phyloP scores from a whole-genome alignment of 345 rosid species.

The Citrus maxima region DNA sequence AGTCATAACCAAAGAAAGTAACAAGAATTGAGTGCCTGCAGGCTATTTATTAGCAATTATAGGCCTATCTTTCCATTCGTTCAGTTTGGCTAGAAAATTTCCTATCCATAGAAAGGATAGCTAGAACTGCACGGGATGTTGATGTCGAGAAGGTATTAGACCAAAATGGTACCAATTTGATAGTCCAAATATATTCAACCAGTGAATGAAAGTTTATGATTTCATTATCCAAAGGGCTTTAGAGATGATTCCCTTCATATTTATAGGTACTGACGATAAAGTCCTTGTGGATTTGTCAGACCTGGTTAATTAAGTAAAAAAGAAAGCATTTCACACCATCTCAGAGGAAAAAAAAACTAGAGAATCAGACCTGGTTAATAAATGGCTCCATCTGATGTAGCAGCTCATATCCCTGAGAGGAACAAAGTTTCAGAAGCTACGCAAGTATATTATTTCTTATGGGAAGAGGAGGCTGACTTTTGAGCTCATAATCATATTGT shows the following conservation, averaged over 20 bases:
- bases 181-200: neutral
- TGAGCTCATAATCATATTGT: slow-evolving; percentile 12
- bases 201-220: neutral
- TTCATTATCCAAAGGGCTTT: neutral
- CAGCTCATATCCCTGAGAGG: slow-evolving; percentile 71
- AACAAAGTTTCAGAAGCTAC: neutral
- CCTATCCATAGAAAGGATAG: neutral
- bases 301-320: neutral
- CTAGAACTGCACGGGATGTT: neutral
- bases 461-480: neutral
- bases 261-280: neutral
- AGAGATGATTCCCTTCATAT: neutral
- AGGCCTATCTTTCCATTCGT: neutral
- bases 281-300: neutral
- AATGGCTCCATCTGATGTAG: slow-evolving; percentile 76
- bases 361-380: slow-evolving; percentile 57
- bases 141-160: neutral
- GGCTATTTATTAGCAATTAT: neutral
- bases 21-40: neutral
- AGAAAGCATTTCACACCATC: neutral
- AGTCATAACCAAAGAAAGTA: neutral
- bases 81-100: neutral
- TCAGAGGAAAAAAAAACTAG: slow-evolving; percentile 2
- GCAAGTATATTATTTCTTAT: neutral
- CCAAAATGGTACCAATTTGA: neutral